Evolutionary conservation across 1,284 basidiomycete species (phyloP).

Genomic region (Cystobasidium pallidum): DNA sequence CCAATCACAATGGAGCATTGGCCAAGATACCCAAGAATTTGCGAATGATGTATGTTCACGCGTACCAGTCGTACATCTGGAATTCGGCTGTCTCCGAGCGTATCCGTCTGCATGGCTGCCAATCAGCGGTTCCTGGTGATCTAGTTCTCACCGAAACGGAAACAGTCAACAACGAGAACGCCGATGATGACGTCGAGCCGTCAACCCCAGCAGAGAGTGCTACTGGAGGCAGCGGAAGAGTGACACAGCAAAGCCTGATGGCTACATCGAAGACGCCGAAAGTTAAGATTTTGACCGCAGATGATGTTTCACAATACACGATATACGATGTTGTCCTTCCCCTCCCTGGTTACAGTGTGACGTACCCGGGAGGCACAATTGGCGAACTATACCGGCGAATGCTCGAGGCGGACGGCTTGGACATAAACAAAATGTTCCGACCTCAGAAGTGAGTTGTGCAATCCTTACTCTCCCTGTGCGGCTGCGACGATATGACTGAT

Average conservation of each 20-base stretch:
- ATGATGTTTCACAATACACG: constrained; percentile 74
- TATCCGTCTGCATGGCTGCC: constrained; percentile 74
- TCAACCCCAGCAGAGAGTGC: constrained; percentile 57
- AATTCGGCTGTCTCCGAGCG: constrained; percentile 93
- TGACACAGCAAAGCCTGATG: constrained; percentile 36
- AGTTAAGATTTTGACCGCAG: constrained; percentile 75
- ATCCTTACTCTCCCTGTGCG: neutral
- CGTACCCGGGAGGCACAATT: constrained; percentile 90
- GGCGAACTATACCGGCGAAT: constrained; percentile 77
- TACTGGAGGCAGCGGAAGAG: constrained; percentile 44
- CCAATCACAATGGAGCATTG: constrained; percentile 70
- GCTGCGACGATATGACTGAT: neutral
- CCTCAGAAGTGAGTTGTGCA: constrained; percentile 73
- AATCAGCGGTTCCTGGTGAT: constrained; percentile 80
- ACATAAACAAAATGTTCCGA: constrained; percentile 80
- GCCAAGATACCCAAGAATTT: constrained; percentile 95
- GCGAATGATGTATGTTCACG: constrained; percentile 95
- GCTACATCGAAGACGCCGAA: constrained; percentile 58
- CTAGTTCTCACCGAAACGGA: constrained; percentile 69
- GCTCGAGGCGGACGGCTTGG: constrained; percentile 79
- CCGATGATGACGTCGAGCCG: constrained; percentile 53
- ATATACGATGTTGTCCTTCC: constrained; percentile 97
- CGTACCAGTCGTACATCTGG: constrained; percentile 99
- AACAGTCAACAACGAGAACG: neutral
- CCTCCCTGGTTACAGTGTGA: constrained; percentile 86